Evolutionary conservation across 2,329 filamentous ascomycete species (phyloP).

Genomic region (Grosmannia serpens): DNA sequence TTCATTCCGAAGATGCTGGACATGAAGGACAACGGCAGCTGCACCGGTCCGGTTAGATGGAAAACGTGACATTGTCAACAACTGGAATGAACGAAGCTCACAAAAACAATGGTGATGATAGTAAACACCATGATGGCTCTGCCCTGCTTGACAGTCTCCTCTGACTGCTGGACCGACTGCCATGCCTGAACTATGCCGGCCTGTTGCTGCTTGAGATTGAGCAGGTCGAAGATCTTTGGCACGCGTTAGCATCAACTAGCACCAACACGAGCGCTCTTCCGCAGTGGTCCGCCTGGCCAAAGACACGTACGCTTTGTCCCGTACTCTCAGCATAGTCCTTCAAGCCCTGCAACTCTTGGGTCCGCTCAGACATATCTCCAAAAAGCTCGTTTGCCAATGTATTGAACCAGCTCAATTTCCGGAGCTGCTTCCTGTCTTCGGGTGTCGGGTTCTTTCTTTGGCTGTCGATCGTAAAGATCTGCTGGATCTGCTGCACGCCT

Average conservation of each 20-base stretch:
- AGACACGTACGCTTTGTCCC: constrained; percentile 19
- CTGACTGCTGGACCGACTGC: constrained; percentile 25
- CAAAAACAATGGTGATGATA: constrained; percentile 33
- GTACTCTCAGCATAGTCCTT: constrained; percentile 21
- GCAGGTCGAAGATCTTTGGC: constrained; percentile 24
- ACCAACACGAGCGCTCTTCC: no score
- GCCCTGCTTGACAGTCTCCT: constrained; percentile 29
- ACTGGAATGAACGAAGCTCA: constrained; percentile 13
- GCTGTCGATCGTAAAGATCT: no score
- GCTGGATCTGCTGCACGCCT: no score
- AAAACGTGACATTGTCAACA: no score
- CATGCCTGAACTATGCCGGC: constrained; percentile 32
- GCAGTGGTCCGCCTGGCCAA: neutral
- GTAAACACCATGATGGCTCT: constrained; percentile 34
- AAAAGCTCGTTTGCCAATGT: constrained; percentile 18
- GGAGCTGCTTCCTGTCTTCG: neutral
- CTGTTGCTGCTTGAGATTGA: constrained; percentile 34
- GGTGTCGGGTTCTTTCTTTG: no score
- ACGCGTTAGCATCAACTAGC: neutral
- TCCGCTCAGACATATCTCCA: constrained; percentile 16
- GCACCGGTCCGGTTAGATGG: neutral
- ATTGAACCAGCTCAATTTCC: constrained; percentile 17
- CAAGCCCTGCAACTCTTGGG: constrained; percentile 23
- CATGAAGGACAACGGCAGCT: constrained; percentile 27
- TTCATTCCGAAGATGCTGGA: constrained; percentile 29